phyloP scores from a whole-genome alignment of 1,284 basidiomycete genomes.

The Ganoderma lucidum region DNA sequence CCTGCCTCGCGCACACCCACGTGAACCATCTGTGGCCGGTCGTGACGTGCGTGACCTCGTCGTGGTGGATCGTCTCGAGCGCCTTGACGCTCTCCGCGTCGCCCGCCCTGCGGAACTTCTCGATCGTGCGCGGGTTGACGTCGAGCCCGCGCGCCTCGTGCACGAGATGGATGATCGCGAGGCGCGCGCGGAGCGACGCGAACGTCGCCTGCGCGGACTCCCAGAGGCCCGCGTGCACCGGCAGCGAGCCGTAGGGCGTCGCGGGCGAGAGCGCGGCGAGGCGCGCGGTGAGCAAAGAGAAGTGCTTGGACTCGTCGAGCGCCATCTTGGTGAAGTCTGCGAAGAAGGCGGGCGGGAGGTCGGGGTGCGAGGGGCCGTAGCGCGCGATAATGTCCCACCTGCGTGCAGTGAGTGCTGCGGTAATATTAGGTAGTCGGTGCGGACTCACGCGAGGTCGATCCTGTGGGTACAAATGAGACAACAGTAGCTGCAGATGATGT shows the following conservation, averaged over 20 bases:
- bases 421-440: not conserved
- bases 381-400: conserved; percentile 89
- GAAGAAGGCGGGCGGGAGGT: conserved; percentile 79
- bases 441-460: conserved; percentile 76
- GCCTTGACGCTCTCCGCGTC: conserved; percentile 77
- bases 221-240: conserved; percentile 84
- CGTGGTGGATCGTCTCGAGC: conserved; percentile 82
- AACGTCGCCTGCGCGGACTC: conserved; percentile 82
- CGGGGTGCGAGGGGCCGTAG: conserved; percentile 67
- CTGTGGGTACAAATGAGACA: conserved; percentile 41
- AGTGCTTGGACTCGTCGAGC: conserved; percentile 88
- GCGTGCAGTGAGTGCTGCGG: not conserved
- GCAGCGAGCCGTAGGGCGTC: conserved; percentile 80
- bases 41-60: conserved; percentile 88
- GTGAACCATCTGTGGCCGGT: conserved; percentile 88
- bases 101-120: conserved; percentile 74
- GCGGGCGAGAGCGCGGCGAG: conserved; percentile 70
- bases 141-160: conserved; percentile 91
- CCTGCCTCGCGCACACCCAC: conserved; percentile 74
- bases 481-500: no score
- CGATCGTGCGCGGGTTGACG: conserved; percentile 87
- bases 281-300: conserved; percentile 65
- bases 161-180: conserved; percentile 91
- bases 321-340: conserved; percentile 85
- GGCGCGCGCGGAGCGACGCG: conserved; percentile 74